Percentiles rank a stretch among this genome's conserved stretches.
phyloP scores from a whole-genome alignment of 768 basidiomycete genomes.

The Tephrocybe sp. region DNA sequence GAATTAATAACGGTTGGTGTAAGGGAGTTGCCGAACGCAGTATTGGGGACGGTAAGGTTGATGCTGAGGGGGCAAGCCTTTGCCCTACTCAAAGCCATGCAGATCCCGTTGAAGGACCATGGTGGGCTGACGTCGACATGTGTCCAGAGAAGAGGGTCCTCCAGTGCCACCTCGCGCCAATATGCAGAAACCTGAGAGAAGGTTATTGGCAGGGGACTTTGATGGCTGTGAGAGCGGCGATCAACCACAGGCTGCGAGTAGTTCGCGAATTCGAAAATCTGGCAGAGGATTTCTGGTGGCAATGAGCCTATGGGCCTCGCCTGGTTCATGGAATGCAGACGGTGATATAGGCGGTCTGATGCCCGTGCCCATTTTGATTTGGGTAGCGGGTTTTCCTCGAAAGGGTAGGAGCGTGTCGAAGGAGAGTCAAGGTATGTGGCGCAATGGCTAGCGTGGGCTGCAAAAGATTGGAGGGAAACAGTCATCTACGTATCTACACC shows the following conservation, averaged over 20 bases:
- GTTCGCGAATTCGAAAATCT: constrained; percentile 14
- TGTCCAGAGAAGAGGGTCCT: constrained; percentile 16
- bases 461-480: neutral
- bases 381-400: neutral
- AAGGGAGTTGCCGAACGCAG: constrained; percentile 12
- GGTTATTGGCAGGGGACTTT: constrained; percentile 5
- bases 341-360: neutral
- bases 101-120: constrained; percentile 13
- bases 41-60: constrained; percentile 11
- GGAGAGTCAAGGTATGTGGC: neutral
- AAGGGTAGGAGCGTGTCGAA: neutral
- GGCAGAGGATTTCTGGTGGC: constrained; percentile 15
- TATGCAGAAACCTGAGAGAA: constrained; percentile 18
- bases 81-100: constrained; percentile 11
- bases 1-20: constrained; percentile 11
- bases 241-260: neutral
- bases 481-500: neutral
- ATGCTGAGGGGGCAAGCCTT: constrained; percentile 13
- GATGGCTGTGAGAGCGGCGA: constrained; percentile 6
- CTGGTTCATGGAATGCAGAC: constrained; percentile 10
- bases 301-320: constrained; percentile 12
- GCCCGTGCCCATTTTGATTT: neutral
- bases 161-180: constrained; percentile 18
- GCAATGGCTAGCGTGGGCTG: neutral
- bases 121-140: constrained; percentile 18